Percentiles rank a stretch among this genome's conserved stretches.
phyloP scores from a whole-genome alignment of 2,329 filamentous ascomycete genomes.

The Cercospora beticola region DNA sequence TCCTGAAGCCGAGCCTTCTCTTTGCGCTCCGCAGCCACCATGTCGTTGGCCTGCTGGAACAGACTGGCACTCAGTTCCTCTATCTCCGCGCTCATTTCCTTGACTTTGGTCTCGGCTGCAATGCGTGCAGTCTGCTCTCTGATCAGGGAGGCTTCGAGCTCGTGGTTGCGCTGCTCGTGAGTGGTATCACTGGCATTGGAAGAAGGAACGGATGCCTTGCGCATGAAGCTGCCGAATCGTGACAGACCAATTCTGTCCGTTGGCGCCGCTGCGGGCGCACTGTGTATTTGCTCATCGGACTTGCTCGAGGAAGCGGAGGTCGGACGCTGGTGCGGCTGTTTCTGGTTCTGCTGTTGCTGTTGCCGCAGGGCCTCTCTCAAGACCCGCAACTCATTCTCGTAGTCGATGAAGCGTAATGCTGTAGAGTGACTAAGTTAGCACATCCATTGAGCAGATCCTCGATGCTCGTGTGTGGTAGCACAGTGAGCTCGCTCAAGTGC shows the following conservation, averaged over 20 bases:
- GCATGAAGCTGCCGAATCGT: conserved; percentile 48
- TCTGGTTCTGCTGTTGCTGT: conserved; percentile 27
- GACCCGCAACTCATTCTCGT: conserved; percentile 71
- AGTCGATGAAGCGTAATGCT: conserved; percentile 63
- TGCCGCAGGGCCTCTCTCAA: conserved; percentile 50
- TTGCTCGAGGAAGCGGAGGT: conserved; percentile 19
- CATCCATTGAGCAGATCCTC: background rate
- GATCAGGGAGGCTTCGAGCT: conserved; percentile 62
- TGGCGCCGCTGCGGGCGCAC: conserved; percentile 13
- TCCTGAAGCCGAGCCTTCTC: conserved; percentile 71
- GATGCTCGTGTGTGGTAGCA: background rate
- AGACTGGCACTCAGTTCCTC: conserved; percentile 74
- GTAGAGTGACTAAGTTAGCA: background rate
- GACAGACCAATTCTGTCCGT: conserved; percentile 36
- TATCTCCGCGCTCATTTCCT: conserved; percentile 68
- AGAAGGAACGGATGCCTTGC: conserved; percentile 33
- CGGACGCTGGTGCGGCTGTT: conserved; percentile 27
- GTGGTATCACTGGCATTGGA: conserved; percentile 38
- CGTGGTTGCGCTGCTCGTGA: conserved; percentile 39
- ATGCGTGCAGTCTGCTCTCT: conserved; percentile 66
- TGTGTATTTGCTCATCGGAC: conserved; percentile 17
- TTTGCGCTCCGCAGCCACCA: conserved; percentile 75
- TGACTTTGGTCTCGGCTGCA: conserved; percentile 67
- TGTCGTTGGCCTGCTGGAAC: conserved; percentile 83
- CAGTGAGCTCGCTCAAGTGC: background rate